Evolutionary conservation across 2,329 filamentous ascomycete species (phyloP), one percentile per base, ranked within the genome.

Genomic region (Aspergillus sp.): DNA sequence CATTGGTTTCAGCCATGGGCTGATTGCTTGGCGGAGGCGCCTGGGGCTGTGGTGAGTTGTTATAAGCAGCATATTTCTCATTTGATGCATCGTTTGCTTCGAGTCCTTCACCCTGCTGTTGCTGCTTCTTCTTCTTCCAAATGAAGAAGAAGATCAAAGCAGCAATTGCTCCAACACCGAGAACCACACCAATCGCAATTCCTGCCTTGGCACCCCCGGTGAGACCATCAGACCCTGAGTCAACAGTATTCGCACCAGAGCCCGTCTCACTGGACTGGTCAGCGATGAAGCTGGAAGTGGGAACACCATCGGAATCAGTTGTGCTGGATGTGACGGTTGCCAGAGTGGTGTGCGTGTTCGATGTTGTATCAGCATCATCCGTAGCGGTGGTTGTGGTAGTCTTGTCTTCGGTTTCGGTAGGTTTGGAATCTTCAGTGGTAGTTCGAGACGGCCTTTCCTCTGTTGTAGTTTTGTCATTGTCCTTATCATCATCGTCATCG

Each of bases 131-230:
- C 82, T 88, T 90, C 80, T 88, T 90, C 69, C 84, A 87, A 70
- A 92, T 83, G 59, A 91, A 73, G 73, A 96, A 86, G 70, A 91
- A 88, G 19, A 90, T 80, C 21, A 90, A 72, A n/a, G 86, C 78
- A 31, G 86, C 84, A 24, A 95, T 71, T 2, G 88, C 74, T 33
- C 88, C 84, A 24, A 96, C 66, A 49, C 84, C 85, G 6, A 88
- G 80, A 33, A 97, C 76, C 48, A 96, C 85, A 68, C 92, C 93
- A 70, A 97, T 87, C 6, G 89, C 91, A 61, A 97, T 84, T 59
- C 95, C 95, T 44, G 91, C 93, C 75, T 91, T 95, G 31, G 77
- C 79, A 52, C 77, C 78, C 15, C 70, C 68, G 2, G 75, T 74
- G 59, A 82, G 67, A 15, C 77, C 78, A 17, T 61, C 59, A n/a